Evolutionary conservation across 371 early-diverging fungal species (phyloP).

Genomic region (Circinella minor): DNA sequence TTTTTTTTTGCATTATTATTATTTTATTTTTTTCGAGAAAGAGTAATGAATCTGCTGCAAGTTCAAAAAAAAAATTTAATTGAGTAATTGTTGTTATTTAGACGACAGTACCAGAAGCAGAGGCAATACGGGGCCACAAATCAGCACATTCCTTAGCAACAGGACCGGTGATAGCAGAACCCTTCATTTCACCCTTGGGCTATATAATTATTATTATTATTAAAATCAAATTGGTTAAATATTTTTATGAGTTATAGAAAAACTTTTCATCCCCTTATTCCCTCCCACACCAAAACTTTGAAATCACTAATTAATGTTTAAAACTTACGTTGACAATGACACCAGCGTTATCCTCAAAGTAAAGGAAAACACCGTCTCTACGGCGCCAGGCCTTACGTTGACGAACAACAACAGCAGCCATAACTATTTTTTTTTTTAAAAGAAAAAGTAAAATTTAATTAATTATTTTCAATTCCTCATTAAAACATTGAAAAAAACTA

Average conservation of each 20-base stretch:
- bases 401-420: conserved; percentile 99
- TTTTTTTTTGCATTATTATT: neutral
- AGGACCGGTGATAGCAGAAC: conserved; percentile 99
- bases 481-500: neutral
- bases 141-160: conserved; percentile 99
- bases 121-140: conserved; percentile 99
- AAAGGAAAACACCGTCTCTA: conserved; percentile 98
- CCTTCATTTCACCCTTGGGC: conserved; percentile 99
- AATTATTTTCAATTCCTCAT: neutral
- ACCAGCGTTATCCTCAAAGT: conserved; percentile 88
- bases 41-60: no score
- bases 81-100: conserved; percentile 20
- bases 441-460: conserved; percentile 16
- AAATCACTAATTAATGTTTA: conserved; percentile 61
- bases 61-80: no score
- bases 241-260: neutral
- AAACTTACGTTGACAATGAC: conserved; percentile 57
- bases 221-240: neutral
- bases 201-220: neutral
- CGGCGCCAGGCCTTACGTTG: conserved; percentile 99
- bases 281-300: conserved; percentile 40
- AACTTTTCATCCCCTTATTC: conserved; percentile 71
- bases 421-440: no score
- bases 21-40: neutral
- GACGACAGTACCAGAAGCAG: conserved; percentile 92